Base-by-base conservation (phyloP, 2,329 filamentous ascomycete species). In the Kalmusia sp. region DNA sequence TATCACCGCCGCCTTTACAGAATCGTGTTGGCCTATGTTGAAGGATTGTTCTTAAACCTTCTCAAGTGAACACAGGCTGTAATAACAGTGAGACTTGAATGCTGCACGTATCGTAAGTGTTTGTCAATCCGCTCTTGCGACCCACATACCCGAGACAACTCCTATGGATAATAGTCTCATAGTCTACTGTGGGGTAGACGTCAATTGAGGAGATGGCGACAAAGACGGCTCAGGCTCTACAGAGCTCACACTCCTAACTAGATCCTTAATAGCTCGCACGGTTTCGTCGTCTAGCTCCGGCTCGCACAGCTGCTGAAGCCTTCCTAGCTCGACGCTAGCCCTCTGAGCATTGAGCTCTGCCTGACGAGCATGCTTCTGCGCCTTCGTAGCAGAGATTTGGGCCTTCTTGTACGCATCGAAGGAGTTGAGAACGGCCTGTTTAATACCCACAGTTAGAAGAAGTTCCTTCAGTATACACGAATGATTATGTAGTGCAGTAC, bases 381-480 rank as follows among this genome's bases (percentile, higher is more conserved):
- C 65, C 17, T 62, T 50, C 19, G 61, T 49, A 3, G 61, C 59
- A 19, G 55, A 50, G n/a, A 60, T 46, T 6, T 57, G 56, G 2
- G 67, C 64, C n/a, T 63, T 30, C 17, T 59, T 59, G 43, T 41
- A 62, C 34, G 43, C 56, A 1, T 65, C 58, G 3, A 65, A 38
- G 7, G 61, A 51, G 22, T 57, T 49, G 9, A 70, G 33, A n/a
- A 68, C 47, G 49, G 55, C 52, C 67, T 71, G 51, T 51, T 50
- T 52, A 4, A 33, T 52, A 41, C 25, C 21, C 14, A 37, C 38
- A 6, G 53, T 65, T 50, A 70, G 60, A 21, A 49, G 3, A 27
- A 52, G 19, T 33, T 59, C 54, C 11, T 49, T 5, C 21, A 50
- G 37, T 12, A 55, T 34, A 14, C 40, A 11, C 21, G 28, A 33